Evolutionary conservation across 805 yeast genomes (phyloP), one percentile per base, ranked within the genome.

Genomic region (Candida ulmi): DNA sequence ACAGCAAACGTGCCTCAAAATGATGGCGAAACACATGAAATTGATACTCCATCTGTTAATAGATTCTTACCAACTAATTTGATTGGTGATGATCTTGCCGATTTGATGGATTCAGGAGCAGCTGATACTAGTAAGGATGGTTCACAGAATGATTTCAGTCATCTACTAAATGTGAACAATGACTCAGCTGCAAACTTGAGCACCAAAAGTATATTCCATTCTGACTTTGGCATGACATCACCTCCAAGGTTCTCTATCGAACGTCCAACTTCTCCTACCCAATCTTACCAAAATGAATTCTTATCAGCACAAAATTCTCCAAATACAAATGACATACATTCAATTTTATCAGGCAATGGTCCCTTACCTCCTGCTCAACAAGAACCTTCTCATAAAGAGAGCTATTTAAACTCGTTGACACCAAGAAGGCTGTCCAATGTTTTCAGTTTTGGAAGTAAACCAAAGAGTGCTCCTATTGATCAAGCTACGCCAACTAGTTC

Each of bases 1-100:
- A 50, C 54, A 4, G 39, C 37, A 13, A 30, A 8, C 39, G n/a
- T 29, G 15, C 23, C 16, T 30, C 12, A 11, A 16, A 35, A 33
- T 12, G 27, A 38, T n/a, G n/a, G 23, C 9, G 19, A 43, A 6
- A 60, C 50, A 11, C 61, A 51, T 6, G 58, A 58, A 8, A 33
- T 55, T 29, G 65, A 60, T 4, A 44, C 55, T 17, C 68, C 65
- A 8, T 50, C 63, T 16, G 58, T 63, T 26, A 60, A 62, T 37
- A 54, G 55, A 39, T 52, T 63, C 11, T 42, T 66, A 15, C 72
- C 71, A 3, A 52, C 69, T 3, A 51, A 62, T 37, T 40, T 66
- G 33, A 55, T 55, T 17, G 48, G 45, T 17, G 59, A 55, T 11
- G 60, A 52, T 29, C 33, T 52, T 4, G 37, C 49, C 13, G 55